These are phyloP conservation scores for Boletus eberwhitei DNA, from an alignment of 768 basidiomycete species.

Conservation along the genomic window DNA sequence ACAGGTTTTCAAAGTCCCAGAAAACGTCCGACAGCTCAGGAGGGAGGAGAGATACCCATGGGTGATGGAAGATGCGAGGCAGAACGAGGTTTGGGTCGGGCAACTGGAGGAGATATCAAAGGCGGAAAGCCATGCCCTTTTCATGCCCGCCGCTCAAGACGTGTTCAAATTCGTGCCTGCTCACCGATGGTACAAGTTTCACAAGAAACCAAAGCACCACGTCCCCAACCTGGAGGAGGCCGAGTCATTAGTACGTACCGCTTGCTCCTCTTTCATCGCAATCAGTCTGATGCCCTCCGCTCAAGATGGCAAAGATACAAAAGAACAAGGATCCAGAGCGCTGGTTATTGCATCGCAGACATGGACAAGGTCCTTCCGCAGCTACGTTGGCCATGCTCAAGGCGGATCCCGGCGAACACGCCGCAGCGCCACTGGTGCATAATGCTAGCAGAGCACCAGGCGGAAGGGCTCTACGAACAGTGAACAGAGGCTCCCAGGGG, in stretches of 20 bases:
- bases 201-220: slow-evolving; percentile 76
- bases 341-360: slow-evolving; percentile 63
- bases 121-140: slow-evolving; percentile 72
- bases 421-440: slow-evolving; percentile 48
- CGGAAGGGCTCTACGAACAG: slow-evolving; percentile 60
- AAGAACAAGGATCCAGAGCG: slow-evolving; percentile 75
- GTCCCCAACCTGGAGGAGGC: slow-evolving; percentile 64
- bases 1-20: slow-evolving; percentile 80
- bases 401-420: slow-evolving; percentile 50
- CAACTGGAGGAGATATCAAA: slow-evolving; percentile 75
- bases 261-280: neutral
- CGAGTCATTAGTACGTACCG: slow-evolving; percentile 57
- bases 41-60: slow-evolving; percentile 88
- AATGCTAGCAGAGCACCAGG: slow-evolving; percentile 56
- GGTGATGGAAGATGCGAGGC: slow-evolving; percentile 81
- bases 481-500: slow-evolving; percentile 61
- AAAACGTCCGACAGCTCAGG: slow-evolving; percentile 72
- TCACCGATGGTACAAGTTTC: slow-evolving; percentile 90
- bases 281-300: neutral
- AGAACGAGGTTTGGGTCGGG: slow-evolving; percentile 75
- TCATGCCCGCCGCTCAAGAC: slow-evolving; percentile 79
- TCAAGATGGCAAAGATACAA: slow-evolving; percentile 42
- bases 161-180: slow-evolving; percentile 87
- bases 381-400: slow-evolving; percentile 70
- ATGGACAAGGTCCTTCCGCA: slow-evolving; percentile 56